These are phyloP conservation scores for Poa pratensis DNA, from an alignment of 176 grass and related monocot genomes.

Conservation along the genomic window DNA sequence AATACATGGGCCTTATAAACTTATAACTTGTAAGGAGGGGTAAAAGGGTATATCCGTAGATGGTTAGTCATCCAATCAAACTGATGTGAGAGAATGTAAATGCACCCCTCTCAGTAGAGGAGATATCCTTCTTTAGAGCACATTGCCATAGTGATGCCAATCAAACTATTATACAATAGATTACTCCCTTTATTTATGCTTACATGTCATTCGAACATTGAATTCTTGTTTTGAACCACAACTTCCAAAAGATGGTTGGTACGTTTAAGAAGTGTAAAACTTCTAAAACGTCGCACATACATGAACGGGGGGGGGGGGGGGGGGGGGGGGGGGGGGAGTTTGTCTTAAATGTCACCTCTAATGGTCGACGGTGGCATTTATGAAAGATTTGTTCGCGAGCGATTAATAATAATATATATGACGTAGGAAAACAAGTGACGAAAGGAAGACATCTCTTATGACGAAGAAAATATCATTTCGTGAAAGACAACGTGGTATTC, in stretches of 20 bases:
- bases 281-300: background rate
- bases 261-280: background rate
- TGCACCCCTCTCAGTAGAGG: background rate
- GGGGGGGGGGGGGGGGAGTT: background rate
- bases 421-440: background rate
- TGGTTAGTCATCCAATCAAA: background rate
- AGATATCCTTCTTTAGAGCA: background rate
- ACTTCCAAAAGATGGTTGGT: background rate
- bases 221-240: background rate
- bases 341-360: background rate
- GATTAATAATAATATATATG: background rate
- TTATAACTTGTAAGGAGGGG: background rate
- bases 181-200: background rate
- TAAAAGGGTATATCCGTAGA: background rate
- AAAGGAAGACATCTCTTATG: background rate
- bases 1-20: background rate
- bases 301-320: background rate
- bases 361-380: no score
- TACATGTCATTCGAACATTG: background rate
- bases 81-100: background rate
- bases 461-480: background rate
- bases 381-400: background rate
- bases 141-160: background rate
- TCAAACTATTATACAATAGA: background rate
- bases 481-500: background rate